A percentile compares a stretch with the other conserved stretches of the same genome.
phyloP scores from a whole-genome alignment of 176 grass and related monocot species.

The Musa beccarii region DNA sequence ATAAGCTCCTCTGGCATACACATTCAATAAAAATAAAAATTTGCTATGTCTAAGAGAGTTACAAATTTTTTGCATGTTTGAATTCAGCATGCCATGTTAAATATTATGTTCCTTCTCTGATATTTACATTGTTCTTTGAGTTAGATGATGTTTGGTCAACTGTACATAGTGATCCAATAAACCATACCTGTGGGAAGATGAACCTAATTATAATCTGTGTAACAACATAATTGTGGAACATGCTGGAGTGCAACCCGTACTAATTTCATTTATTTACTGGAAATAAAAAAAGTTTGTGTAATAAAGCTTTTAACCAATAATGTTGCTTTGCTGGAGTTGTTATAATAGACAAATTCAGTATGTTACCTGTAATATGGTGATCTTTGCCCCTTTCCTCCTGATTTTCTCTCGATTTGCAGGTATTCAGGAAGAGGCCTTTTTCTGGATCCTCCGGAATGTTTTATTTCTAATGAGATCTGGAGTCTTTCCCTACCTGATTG shows the following conservation, averaged over 20 bases:
- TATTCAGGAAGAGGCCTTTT: slow-evolving; percentile 87
- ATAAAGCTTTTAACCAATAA: neutral
- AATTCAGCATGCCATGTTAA: neutral
- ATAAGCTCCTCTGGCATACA: neutral
- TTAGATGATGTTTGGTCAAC: neutral
- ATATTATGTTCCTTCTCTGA: neutral
- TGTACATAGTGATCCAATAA: neutral
- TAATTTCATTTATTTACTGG: neutral
- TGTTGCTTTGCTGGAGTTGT: neutral
- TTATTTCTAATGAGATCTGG: slow-evolving; percentile 41
- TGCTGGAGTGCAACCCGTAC: too few species aligned
- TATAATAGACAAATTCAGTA: neutral
- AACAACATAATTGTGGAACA: neutral
- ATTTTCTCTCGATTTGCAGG: slow-evolving; percentile 23
- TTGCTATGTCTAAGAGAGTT: neutral
- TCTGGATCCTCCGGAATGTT: slow-evolving; percentile 71
- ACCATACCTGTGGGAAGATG: neutral
- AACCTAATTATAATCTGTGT: neutral
- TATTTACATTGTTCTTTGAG: neutral
- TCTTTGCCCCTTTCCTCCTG: neutral
- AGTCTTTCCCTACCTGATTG: slow-evolving; percentile 56
- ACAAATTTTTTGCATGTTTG: neutral
- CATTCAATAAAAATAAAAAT: neutral
- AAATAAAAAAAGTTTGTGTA: neutral
- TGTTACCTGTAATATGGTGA: neutral